Percentiles rank a stretch among this genome's conserved stretches.
Conservation (phyloP, 169 alveolate genomes). For the Theileria orientalis region DNA sequence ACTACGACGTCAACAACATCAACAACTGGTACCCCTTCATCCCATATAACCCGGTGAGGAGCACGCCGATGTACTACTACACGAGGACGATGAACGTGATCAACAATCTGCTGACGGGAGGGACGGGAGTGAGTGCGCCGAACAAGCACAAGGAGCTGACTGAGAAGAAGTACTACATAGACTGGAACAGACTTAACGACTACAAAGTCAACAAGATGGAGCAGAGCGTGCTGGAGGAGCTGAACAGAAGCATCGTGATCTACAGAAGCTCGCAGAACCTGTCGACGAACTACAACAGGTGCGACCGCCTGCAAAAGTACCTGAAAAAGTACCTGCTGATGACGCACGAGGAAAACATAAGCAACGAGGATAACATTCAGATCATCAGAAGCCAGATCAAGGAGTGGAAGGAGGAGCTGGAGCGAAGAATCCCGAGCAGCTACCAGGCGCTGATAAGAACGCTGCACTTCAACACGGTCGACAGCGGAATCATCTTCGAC, state of each 20-base stretch:
- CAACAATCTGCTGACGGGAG: not conserved
- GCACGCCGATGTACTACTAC: slow-evolving; percentile 23
- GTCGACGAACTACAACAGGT: slow-evolving; percentile 80
- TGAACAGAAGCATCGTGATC: slow-evolving; percentile 65
- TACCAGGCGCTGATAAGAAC: slow-evolving; percentile 65
- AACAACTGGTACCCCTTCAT: slow-evolving; percentile 74
- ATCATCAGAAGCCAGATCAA: slow-evolving; percentile 70
- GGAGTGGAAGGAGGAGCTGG: slow-evolving; percentile 79
- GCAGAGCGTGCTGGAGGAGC: slow-evolving; percentile 50
- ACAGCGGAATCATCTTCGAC: slow-evolving; percentile 45
- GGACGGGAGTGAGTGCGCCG: too few species aligned
- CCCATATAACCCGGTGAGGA: slow-evolving; percentile 32
- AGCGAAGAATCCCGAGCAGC: slow-evolving; percentile 77
- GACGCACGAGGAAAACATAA: slow-evolving; percentile 72
- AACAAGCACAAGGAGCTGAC: not conserved
- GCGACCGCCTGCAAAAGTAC: slow-evolving; percentile 68
- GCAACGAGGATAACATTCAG: slow-evolving; percentile 68
- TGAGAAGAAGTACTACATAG: slow-evolving; percentile 4
- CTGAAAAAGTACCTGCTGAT: slow-evolving; percentile 75
- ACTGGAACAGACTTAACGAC: slow-evolving; percentile 58
- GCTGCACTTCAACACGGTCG: slow-evolving; percentile 52
- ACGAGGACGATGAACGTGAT: slow-evolving; percentile 32
- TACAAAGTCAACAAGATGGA: slow-evolving; percentile 66
- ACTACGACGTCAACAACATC: slow-evolving; percentile 69
- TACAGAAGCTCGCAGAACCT: slow-evolving; percentile 80